Evolutionary conservation across 2,329 filamentous ascomycete species (phyloP).

Genomic region (Mycosphaerella sp.): DNA sequence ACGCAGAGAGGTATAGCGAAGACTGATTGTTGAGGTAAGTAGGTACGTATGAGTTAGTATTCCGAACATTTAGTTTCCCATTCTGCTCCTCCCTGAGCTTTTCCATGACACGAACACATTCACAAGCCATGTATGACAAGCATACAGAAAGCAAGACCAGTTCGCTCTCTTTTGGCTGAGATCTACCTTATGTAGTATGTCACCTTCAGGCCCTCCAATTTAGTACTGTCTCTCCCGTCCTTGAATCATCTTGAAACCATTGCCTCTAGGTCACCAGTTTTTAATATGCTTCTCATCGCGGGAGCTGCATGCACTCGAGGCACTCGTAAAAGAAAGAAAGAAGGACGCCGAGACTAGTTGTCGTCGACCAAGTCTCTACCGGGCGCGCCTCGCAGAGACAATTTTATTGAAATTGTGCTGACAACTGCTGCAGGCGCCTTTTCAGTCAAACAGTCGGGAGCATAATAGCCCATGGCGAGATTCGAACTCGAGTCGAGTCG

Average conservation of each 20-base stretch:
- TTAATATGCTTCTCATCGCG: constrained; percentile 31
- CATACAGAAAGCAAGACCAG: too few relatives aligned
- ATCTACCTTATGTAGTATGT: too few relatives aligned
- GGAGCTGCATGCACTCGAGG: constrained; percentile 32
- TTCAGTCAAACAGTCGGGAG: too few relatives aligned
- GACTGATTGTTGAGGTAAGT: too few relatives aligned
- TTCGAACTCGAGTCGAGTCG: constrained; percentile 41
- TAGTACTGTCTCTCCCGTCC: constrained; percentile 18
- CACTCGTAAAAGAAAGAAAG: too few relatives aligned
- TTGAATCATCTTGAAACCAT: constrained; percentile 20
- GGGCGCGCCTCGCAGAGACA: constrained; percentile 17
- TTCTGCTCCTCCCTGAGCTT: too few relatives aligned
- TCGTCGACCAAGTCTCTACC: constrained; percentile 27
- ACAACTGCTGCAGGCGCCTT: constrained; percentile 31
- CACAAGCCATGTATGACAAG: too few relatives aligned
- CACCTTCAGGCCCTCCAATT: constrained; percentile 18
- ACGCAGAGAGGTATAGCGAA: too few relatives aligned
- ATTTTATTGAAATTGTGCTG: constrained; percentile 39
- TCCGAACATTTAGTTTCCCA: too few relatives aligned
- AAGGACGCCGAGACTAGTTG: background rate
- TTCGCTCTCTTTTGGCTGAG: too few relatives aligned
- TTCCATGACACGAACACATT: too few relatives aligned
- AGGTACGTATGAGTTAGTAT: too few relatives aligned
- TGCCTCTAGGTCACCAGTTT: constrained; percentile 20
- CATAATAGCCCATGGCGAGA: constrained; percentile 28